Evolutionary conservation across 2,329 filamentous ascomycete genomes (phyloP), one percentile per base, ranked within the genome.

Genomic region (Bipolaris cookei): DNA sequence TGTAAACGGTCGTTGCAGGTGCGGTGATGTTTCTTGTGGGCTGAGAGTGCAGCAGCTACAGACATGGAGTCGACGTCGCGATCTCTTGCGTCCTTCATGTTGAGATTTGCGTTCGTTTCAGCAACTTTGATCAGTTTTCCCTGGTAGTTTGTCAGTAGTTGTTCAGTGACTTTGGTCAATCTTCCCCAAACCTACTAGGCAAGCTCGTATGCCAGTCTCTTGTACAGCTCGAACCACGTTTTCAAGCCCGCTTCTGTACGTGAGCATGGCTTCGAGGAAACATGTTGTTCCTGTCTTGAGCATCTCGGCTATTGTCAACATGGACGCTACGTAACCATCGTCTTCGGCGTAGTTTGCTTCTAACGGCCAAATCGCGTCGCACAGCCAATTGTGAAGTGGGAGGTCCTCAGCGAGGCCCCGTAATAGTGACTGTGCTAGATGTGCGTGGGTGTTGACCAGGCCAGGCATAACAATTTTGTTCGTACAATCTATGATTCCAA

Each of bases 1-100:
- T 80, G 77, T 18, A 83, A 71, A 0, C 81, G 75, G 43, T 76
- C 75, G 58, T 78, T 69, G 46, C 69, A 77, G 13, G 73, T 67
- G 13, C 72, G 74, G 51, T 72, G 63, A 53, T 72, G 61, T 14
- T 53, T 56, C 39, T 56, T 16, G 58, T 79, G 70, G 0, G 76
- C 75, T 4, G 62, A 50, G 5, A 78, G 61, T 25, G 75, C 73
- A 11, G 70, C 68, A 11, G 56, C 35, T 16, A 78, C 61, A 34
- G 70, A 72, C 77, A 78, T 78, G 52, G 69, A 66, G 1, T 58
- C 57, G 1, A 78, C 54, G 60, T 77, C 76, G 44, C 67, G 74
- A 57, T 78, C 77, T 32, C 77, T 63, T 6, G 74, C 70, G 59
- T 79, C 76, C 25, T 69, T 63, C 32, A 77, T 68, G 32, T 68